Base-by-base conservation (phyloP, 164 flowering plant species). In the Vitis cinerea region DNA sequence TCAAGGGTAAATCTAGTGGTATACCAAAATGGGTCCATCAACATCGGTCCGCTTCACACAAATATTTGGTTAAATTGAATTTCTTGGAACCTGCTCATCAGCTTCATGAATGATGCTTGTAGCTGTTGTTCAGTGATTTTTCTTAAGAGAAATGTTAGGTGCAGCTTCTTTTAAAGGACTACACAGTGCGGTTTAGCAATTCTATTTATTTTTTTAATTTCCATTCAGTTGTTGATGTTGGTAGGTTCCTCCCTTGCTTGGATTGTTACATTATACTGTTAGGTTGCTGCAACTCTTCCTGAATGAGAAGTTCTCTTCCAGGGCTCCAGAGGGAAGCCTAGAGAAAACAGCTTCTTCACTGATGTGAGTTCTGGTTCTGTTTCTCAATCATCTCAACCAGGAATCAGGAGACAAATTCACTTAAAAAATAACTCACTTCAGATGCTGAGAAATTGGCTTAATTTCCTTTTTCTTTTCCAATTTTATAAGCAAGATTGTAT, bases 221-320 rank as follows among this genome's bases (percentile, higher is more conserved):
- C 52, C 12, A 50, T 63, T 72, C 8, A 50, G 17, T 62, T 16
- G 47, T 19, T 19, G 10, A 27, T 81, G 50, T n/a, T 64, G 69
- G 8, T 68, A 91, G 97, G 96, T 91, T 67, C 97, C 97, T 74
- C 74, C 84, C 47, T 65, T 94, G 76, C 96, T 90, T 54, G 98
- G 97, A n/a, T 48, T 83, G 48, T 94, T 92, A 71, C 91, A 92
- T 82, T 80, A 84, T 74, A 82, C 85, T 15, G 87, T 89, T 67
- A 97, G 98, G 13, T 69, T 89, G 83, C 72, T 92, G 66, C 96
- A 89, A 74, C 89, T 90, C 53, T 77, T 71, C 62, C 30, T 94
- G 72, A 97, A 94, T 75, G 90, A 86, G 52, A 86, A 67, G 69
- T 55, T 72, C 14, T 63, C 81, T 63, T 30, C 81, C 51, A 71